Base-by-base conservation (phyloP, 1,139 yeast genomes). In the Yamadazyma epiphylla region DNA sequence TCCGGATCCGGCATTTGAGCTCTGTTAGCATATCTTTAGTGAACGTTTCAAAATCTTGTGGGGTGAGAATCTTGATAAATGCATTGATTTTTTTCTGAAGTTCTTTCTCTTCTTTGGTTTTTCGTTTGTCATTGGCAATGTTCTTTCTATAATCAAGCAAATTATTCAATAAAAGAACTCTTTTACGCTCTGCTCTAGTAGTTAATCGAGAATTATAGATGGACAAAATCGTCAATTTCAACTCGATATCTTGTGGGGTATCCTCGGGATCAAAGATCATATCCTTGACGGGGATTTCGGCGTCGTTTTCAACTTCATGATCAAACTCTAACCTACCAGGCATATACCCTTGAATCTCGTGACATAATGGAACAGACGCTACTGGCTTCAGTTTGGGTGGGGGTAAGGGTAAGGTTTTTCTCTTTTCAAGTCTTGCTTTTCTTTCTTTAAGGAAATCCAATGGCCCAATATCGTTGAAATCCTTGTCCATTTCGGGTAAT, bases 301-400 rank as follows among this genome's bases (percentile, higher is more conserved):
- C 98, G 31, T 91, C 99, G 50, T 91, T 91, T 53, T 94, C 98
- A 24, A 85, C 88, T 54, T 91, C 99, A 37, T 82, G 86, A 51
- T 91, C 99, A 57, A 91, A 91, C 55, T 91, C 99, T 41, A 91
- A 66, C 48, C 98, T 76, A 28, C 98, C 99, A 22, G 99, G 99
- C 99, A 94, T 91, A 54, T 81, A 91, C 3, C 96, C 97, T 57
- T 91, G 97, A 39, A 91, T 78, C 50, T 94, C 97, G 52, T 94
- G 97, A 61, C 97, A 89, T 31, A 94, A 72, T 0, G 99, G 99
- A 6, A 85, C 94, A 8, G 96, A 86, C 0, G 96, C 89, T 29
- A 84, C 80, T 2, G 94, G 87, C 53, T 88, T 89, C 35, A 81
- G 77, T 33, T 89, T 88, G 14, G 94, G 91, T 11, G 75, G 74